A percentile compares a stretch with the other conserved stretches of the same genome.
phyloP scores from a whole-genome alignment of 1,284 basidiomycete genomes.

The Agroathelia rolfsii region DNA sequence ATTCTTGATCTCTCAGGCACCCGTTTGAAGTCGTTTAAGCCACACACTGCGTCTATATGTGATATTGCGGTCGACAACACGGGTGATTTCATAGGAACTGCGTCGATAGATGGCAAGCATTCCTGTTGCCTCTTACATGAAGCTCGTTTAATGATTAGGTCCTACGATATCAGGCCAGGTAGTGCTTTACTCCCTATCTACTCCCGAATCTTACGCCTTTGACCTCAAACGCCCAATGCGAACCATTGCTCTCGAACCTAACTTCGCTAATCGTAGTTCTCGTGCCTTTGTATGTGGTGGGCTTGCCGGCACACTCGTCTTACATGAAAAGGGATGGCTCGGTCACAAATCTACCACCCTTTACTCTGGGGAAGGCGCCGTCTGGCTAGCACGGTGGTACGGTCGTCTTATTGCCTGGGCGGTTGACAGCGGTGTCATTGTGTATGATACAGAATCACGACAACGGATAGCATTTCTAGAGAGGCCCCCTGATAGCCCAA shows the following conservation, averaged over 20 bases:
- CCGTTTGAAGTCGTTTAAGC: constrained; percentile 84
- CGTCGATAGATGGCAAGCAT: constrained; percentile 83
- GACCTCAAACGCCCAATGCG: constrained; percentile 92
- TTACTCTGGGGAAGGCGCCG: constrained; percentile 87
- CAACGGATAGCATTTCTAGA: constrained; percentile 85
- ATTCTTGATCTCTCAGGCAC: constrained; percentile 75
- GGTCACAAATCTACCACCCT: constrained; percentile 87
- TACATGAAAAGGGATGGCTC: constrained; percentile 95
- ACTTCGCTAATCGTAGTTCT: constrained; percentile 73
- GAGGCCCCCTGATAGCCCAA: constrained; percentile 70
- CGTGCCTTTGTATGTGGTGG: constrained; percentile 92
- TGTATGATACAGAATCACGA: constrained; percentile 80
- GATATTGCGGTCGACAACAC: constrained; percentile 82
- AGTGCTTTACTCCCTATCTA: constrained; percentile 77
- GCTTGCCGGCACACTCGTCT: constrained; percentile 76
- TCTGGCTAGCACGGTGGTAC: constrained; percentile 88
- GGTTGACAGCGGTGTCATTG: constrained; percentile 92
- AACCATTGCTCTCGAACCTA: constrained; percentile 84
- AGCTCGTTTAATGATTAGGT: constrained; percentile 5
- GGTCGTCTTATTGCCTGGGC: constrained; percentile 91
- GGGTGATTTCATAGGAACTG: constrained; percentile 85
- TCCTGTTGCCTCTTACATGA: not conserved
- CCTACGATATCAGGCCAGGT: constrained; percentile 61
- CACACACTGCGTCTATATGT: constrained; percentile 84
- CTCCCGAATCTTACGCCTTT: constrained; percentile 78